These are phyloP conservation scores for Eimeria praecox DNA, from an alignment of 169 alveolate species.

Conservation along the genomic window DNA sequence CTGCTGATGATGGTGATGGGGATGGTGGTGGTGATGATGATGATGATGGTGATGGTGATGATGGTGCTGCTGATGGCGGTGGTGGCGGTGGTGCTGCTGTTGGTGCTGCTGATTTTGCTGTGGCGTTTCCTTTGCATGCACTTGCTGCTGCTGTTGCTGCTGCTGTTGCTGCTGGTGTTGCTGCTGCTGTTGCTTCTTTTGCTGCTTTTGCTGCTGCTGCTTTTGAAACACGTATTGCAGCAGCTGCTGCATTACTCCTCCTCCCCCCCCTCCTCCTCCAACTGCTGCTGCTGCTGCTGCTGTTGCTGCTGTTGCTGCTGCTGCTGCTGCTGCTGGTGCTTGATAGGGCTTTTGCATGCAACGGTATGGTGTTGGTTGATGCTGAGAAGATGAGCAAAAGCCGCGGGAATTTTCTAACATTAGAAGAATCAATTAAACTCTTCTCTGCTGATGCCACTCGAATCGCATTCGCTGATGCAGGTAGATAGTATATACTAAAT, in stretches of 20 bases:
- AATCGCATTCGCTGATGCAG: constrained; percentile 99
- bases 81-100: neutral
- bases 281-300: constrained; percentile 19
- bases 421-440: constrained; percentile 93
- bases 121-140: constrained; percentile 22
- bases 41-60: no score
- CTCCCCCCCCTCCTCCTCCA: neutral
- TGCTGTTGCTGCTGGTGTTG: neutral
- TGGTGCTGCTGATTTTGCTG: neutral
- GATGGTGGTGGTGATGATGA: neutral
- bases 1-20: neutral
- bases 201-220: neutral
- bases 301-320: constrained; percentile 1
- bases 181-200: neutral
- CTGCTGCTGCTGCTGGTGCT: constrained; percentile 83
- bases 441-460: constrained; percentile 99
- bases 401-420: constrained; percentile 98
- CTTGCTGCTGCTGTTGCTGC: neutral
- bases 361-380: constrained; percentile 98
- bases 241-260: neutral
- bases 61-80: no score
- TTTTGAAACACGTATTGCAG: neutral
- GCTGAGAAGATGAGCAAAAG: constrained; percentile 98
- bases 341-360: constrained; percentile 97
- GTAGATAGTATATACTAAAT: constrained; percentile 90